Base-by-base conservation (phyloP, 805 yeast species). In the Blastobotrys chiropterorum region DNA sequence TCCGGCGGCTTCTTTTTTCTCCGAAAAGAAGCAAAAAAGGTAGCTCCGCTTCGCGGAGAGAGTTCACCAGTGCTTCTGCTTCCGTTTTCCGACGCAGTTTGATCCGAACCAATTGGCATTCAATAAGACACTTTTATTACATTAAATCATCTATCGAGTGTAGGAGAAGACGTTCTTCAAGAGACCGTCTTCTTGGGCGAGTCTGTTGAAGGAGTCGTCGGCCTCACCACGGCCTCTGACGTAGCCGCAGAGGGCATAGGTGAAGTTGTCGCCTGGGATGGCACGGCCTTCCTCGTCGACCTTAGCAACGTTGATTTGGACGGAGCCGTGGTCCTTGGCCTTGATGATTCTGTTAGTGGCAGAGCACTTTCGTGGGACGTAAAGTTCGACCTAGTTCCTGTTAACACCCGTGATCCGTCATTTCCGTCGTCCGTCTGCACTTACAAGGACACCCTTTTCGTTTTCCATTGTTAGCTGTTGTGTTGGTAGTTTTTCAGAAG, bases 341-440 rank as follows among this genome's bases (percentile, higher is more conserved):
- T 89, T 90, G 85, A 94, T 90, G 81, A 94, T 90, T 83, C 97
- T 90, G 96, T 90, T 90, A 80, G 99, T 90, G 74, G 99, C 99
- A 80, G 99, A 94, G 85, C 99, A 94, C 83, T 94, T 94, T 86
- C 99, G 89, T 83, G 99, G 99, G 79, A 92, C 95, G 95, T 94
- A 94, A 80, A 94, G 90, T 85, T 94, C 99, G 79, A 94, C 97
- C 97, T 88, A 56, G 72, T 71, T 70, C 11, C 11, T 26, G 34
- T 26, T 26, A 26, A 26, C 34, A 26, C 34, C 34, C 34, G 34
- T 26, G 34, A 6, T 26, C 11, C 34, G 8, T 26, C 34, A n/a
- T n/a, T 1, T 21, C 19, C 59, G 22, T 42, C 20, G n/a, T 26
- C 26, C 11, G 7, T 15, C 13, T 19, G 26, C 67, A 88, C 96